These are phyloP conservation scores for Herpetomonas tarakana DNA, from an alignment of 208 protist species.

Conservation along the genomic window DNA sequence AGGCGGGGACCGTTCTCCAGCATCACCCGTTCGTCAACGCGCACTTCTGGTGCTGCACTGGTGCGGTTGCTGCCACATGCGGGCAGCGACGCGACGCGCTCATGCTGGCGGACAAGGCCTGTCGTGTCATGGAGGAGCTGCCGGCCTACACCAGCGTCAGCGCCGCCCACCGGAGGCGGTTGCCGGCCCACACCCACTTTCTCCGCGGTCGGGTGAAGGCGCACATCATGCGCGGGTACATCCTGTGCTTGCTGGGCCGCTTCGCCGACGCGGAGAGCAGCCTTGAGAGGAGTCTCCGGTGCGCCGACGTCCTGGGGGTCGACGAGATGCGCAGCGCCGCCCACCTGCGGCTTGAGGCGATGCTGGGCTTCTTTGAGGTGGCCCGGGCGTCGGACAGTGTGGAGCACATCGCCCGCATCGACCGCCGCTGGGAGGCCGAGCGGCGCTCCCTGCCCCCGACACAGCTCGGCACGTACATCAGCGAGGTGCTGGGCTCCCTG, in stretches of 20 bases:
- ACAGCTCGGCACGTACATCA: constrained; percentile 26
- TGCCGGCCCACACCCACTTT: constrained; percentile 21
- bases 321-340: constrained; percentile 17
- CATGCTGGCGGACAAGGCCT: constrained; percentile 18
- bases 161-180: background rate
- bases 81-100: constrained; percentile 6
- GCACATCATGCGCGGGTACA: constrained; percentile 15
- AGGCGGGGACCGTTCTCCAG: background rate
- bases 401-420: constrained; percentile 24
- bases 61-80: constrained; percentile 15
- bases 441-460: constrained; percentile 22
- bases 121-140: constrained; percentile 19
- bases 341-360: constrained; percentile 25
- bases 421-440: constrained; percentile 30
- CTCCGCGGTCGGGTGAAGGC: constrained; percentile 15
- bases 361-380: constrained; percentile 38
- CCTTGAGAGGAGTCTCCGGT: constrained; percentile 22
- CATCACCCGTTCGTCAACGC: constrained; percentile 1
- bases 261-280: constrained; percentile 22
- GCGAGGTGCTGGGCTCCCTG: constrained; percentile 39
- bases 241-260: constrained; percentile 13
- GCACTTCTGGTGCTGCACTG: constrained; percentile 19
- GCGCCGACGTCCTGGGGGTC: constrained; percentile 19
- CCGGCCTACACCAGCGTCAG: constrained; percentile 20
- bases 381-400: constrained; percentile 14